These are phyloP conservation scores for Dactylorhiza incarnata DNA, from an alignment of 106 monocot genomes.

Conservation along the genomic window DNA sequence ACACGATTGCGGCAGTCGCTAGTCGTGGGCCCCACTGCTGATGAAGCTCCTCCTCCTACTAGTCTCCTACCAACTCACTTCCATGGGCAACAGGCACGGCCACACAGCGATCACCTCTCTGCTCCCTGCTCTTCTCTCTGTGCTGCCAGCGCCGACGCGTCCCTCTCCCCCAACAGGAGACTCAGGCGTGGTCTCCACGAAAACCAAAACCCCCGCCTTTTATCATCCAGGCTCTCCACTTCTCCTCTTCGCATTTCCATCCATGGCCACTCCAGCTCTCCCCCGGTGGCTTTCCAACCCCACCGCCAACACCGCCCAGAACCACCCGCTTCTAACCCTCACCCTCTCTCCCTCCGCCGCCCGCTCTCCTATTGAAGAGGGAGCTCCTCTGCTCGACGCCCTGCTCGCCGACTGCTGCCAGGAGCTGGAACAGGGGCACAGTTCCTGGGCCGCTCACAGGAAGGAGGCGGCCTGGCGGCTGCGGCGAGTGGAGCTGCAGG, in stretches of 20 bases:
- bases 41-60: no score
- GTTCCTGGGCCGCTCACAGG: slow-evolving; percentile 55
- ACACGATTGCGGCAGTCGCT: no score
- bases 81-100: no score
- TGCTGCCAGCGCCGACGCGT: slow-evolving; percentile 4
- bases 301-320: not conserved
- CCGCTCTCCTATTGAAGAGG: not conserved
- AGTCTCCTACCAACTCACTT: no score
- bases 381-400: slow-evolving; percentile 14
- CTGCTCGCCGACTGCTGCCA: slow-evolving; percentile 42
- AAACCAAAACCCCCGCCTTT: not conserved
- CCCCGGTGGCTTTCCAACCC: slow-evolving; percentile 53
- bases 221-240: not conserved
- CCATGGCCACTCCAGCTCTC: slow-evolving; percentile 33
- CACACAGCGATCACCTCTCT: no score
- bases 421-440: slow-evolving; percentile 71
- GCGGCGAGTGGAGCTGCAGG: slow-evolving; percentile 65
- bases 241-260: not conserved
- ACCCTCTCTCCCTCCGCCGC: slow-evolving; percentile 31
- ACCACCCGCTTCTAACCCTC: slow-evolving; percentile 47
- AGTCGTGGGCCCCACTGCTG: no score
- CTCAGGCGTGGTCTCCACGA: not conserved
- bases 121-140: not conserved
- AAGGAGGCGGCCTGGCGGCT: slow-evolving; percentile 79
- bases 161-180: not conserved